Evolutionary conservation across 805 yeast species (phyloP), one percentile per base, ranked within the genome.

Genomic region (Brettanomyces nanus): DNA sequence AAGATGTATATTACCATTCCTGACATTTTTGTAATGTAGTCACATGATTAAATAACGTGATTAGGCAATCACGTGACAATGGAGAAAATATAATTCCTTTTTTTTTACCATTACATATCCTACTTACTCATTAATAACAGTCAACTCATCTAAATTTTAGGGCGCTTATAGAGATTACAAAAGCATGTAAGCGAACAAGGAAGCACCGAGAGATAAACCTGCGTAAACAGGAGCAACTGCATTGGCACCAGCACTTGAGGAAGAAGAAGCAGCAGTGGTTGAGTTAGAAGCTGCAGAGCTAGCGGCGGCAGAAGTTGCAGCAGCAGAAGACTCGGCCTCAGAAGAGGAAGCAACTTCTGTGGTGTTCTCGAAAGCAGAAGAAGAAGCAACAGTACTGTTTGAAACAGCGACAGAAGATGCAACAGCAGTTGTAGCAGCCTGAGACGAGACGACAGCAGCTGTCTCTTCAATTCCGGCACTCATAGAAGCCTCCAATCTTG

Each of bases 401-500:
- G 41, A 18, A 14, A 43, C 11, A 6, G 39, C 19, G 21, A 35
- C 35, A 18, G 43, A 19, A 4, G 38, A 19, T 6, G 45, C 14
- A 14, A 39, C 33, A 33, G 40, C 17, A 19, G 9, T 17, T 17
- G 14, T 10, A 22, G n/a, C 23, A 19, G 33, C 7, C 11, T 21
- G 21, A 19, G 20, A 18, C 11, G 33, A 33, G 29, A 19, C 17
- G 18, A n/a, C 21, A n/a, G 29, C 19, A 9, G 26, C 36, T 15
- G 19, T 11, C 3, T 3, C 15, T 11, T 18, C 14, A 13, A 21
- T 18, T 7, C 13, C 35, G n/a, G 19, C 27, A 10, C 31, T 33
- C 19, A 42, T 45, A 22, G 42, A 42, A n/a, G 47, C 39, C 6
- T 31, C 28, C 34, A 52, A 39, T 43, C 56, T 45, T 4, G 49